Percentiles rank a stretch among this genome's conserved stretches.
Evolutionary conservation across 108 stramenopile genomes (phyloP).

Genomic region (Discostella stelligeroides): DNA sequence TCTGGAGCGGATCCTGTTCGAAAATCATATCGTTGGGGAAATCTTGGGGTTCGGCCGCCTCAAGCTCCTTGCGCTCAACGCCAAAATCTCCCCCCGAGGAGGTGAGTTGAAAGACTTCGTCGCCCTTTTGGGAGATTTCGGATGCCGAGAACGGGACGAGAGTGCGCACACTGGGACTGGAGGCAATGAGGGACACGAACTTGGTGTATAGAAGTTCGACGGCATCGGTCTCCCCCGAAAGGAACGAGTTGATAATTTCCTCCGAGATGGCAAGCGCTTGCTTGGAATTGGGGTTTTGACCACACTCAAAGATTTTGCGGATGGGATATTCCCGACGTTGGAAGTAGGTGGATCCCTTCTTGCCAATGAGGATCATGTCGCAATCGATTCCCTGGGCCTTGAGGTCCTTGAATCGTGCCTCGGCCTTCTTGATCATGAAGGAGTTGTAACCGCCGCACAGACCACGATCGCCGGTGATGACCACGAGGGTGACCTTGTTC

Average conservation of each 20-base stretch:
- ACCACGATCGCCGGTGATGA: constrained; percentile 94
- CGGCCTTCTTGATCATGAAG: constrained; percentile 96
- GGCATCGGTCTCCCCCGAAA: constrained; percentile 92
- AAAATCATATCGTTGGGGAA: constrained; percentile 97
- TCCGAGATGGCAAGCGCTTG: constrained; percentile 91
- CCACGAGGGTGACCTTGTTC: constrained; percentile 92
- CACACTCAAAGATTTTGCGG: constrained; percentile 79
- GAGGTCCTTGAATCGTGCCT: constrained; percentile 87
- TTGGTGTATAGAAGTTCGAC: constrained; percentile 97
- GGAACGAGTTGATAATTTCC: constrained; percentile 90
- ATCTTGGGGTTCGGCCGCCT: constrained; percentile 82
- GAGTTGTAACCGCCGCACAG: constrained; percentile 98
- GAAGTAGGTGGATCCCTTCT: constrained; percentile 93
- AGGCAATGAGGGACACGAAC: constrained; percentile 94
- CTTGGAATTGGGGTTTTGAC: constrained; percentile 91
- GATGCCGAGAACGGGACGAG: constrained; percentile 95
- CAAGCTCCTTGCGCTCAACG: constrained; percentile 81
- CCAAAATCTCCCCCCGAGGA: constrained; percentile 81
- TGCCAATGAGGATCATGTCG: constrained; percentile 89
- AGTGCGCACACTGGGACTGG: constrained; percentile 86
- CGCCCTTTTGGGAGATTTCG: constrained; percentile 88
- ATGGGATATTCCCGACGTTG: constrained; percentile 77
- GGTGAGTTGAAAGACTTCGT: constrained; percentile 96
- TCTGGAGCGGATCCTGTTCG: constrained; percentile 96
- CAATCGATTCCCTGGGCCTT: constrained; percentile 79